phyloP scores from a whole-genome alignment of 176 grass and related monocot genomes.

The Poa annua region DNA sequence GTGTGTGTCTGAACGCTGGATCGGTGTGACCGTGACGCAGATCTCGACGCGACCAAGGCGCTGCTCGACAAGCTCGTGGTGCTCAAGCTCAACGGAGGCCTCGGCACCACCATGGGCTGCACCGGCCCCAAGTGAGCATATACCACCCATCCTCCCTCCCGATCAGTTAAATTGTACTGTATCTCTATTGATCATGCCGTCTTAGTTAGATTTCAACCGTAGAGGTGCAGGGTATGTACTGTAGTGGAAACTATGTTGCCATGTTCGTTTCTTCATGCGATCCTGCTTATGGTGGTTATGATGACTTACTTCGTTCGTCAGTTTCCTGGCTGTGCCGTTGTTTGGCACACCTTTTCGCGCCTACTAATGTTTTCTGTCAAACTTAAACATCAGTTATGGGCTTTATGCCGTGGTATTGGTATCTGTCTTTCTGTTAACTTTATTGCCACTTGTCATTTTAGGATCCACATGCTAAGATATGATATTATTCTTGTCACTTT shows the following conservation, averaged over 20 bases:
- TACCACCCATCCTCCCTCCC: neutral
- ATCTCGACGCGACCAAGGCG: slow-evolving; percentile 76
- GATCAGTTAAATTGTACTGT: neutral
- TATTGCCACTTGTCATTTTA: neutral
- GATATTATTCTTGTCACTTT: slow-evolving; percentile 37
- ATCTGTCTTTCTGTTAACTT: neutral
- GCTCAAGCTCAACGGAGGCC: slow-evolving; percentile 96
- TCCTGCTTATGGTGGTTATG: neutral
- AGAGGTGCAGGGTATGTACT: neutral
- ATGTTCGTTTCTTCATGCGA: neutral
- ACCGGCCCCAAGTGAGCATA: slow-evolving; percentile 92
- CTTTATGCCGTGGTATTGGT: neutral
- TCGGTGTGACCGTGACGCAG: slow-evolving; percentile 49
- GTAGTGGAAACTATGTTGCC: neutral
- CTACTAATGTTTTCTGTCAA: neutral
- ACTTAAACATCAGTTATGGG: neutral
- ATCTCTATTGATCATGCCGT: neutral
- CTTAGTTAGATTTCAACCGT: neutral
- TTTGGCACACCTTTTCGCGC: slow-evolving; percentile 8
- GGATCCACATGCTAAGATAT: neutral
- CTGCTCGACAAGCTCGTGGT: slow-evolving; percentile 96
- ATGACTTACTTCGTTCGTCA: slow-evolving; percentile 13
- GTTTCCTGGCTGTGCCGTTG: slow-evolving; percentile 20
- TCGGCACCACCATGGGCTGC: slow-evolving; percentile 97
- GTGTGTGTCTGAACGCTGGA: slow-evolving; percentile 23